Evolutionary conservation across 169 alveolate genomes (phyloP), one percentile per base, ranked within the genome.

Genomic region (Cryptosporidium baileyi): DNA sequence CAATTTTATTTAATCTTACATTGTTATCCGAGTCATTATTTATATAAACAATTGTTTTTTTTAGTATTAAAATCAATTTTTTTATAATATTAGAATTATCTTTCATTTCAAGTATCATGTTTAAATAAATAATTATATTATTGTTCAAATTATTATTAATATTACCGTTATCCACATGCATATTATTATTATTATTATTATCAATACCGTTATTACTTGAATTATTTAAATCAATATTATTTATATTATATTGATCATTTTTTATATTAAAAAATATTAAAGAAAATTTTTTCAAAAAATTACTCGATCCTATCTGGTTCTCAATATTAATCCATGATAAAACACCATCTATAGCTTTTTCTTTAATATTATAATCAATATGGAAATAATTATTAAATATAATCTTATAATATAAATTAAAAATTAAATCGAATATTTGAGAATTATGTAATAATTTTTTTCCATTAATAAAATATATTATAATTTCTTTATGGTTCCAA

Each of bases 271-370:
- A 65, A 65, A 65, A 44, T 65, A 0, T 51, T 47, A 1, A 44
- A 19, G 34, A 45, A 65, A 7, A 28, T 36, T 17, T 47, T n/a
- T 22, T 45, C n/a, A n/a, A n/a, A 6, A 65, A 65, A 36, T 49
- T 51, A 51, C 34, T 47, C 2, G 36, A n/a, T 28, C 61, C 44
- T 4, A 28, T 26, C 49, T 65, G 51, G 3, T 28, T 19, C 32
- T 65, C 81, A 19, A 51, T 47, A 4, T 2, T 45, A 13, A 65
- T 40, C 81, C 81, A 65, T 3, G 19, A 45, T 24, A 51, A 26
- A 2, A 65, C 32, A 32, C 81, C 81, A n/a, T 45, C 60, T 1
- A 36, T 9, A 8, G 63, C 36, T 26, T 65, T 65, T 8, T 44
- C 63, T 8, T 45, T 5, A 7, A 8, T 1, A 17, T 28, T 30